Conservation (phyloP, 495 filamentous ascomycete species). For the Aeminium ludgeri region DNA sequence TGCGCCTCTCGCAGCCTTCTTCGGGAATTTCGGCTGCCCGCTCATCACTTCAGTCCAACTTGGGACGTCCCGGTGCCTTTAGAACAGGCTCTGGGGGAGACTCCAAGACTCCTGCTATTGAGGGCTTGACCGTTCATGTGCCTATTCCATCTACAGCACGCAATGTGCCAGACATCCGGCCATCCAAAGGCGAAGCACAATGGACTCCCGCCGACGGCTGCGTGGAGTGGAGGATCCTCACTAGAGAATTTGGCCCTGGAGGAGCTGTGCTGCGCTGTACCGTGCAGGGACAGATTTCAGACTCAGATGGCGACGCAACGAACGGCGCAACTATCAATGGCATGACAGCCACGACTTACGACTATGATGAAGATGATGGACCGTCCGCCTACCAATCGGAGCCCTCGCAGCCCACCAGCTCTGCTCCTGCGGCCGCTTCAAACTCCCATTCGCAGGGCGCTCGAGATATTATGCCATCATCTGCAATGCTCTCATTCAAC, state of each 20-base stretch:
- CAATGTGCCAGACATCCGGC: constrained; percentile 71
- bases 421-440: constrained; percentile 22
- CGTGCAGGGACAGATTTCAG: constrained; percentile 48
- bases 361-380: constrained; percentile 39
- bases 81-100: constrained; percentile 3
- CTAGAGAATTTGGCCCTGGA: constrained; percentile 41
- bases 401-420: constrained; percentile 7
- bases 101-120: constrained; percentile 38
- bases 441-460: constrained; percentile 40
- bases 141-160: constrained; percentile 68
- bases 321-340: constrained; percentile 17
- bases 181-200: constrained; percentile 68
- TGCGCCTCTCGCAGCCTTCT: constrained; percentile 48
- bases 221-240: constrained; percentile 72
- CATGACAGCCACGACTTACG: constrained; percentile 22
- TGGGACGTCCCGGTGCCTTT: constrained; percentile 3
- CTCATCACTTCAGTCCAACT: constrained; percentile 13
- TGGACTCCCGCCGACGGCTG: constrained; percentile 53
- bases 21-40: constrained; percentile 12
- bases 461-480: constrained; percentile 76
- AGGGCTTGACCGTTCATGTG: constrained; percentile 65
- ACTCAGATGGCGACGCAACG: constrained; percentile 41
- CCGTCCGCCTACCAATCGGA: constrained; percentile 36
- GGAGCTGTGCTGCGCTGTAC: constrained; percentile 61
- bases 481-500: constrained; percentile 70